phyloP scores from a whole-genome alignment of 148 eudicot species.

The Bassia scoparia region DNA sequence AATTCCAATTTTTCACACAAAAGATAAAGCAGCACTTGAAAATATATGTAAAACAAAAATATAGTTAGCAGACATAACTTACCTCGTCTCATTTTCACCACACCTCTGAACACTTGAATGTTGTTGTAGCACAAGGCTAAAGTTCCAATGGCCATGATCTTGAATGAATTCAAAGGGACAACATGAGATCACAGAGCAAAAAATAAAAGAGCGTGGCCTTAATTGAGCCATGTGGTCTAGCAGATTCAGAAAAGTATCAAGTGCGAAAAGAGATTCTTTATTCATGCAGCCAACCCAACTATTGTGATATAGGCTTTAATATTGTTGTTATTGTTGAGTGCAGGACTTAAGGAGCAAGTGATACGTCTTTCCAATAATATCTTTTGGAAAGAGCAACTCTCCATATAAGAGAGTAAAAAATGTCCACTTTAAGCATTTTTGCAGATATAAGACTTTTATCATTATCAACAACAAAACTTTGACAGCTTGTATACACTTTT shows the following conservation, averaged over 20 bases:
- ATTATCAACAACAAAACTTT: neutral
- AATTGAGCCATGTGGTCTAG: neutral
- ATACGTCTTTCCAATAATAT: neutral
- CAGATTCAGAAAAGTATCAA: neutral
- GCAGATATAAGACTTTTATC: neutral
- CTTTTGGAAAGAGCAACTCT: too few species aligned
- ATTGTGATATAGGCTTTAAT: neutral
- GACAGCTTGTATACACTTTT: neutral
- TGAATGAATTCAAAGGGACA: conserved; percentile 11
- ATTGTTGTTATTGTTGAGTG: neutral
- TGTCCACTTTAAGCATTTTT: neutral
- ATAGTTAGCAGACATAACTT: conserved; percentile 22
- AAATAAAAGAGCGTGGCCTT: neutral
- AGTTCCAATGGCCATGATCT: conserved; percentile 86
- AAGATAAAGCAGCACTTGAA: neutral
- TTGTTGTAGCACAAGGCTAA: conserved; percentile 90
- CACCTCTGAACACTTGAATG: conserved; percentile 83
- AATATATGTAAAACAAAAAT: neutral
- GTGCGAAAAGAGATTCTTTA: neutral
- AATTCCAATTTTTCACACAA: neutral
- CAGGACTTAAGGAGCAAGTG: neutral
- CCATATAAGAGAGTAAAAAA: neutral
- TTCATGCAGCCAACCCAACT: neutral
- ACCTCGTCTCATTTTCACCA: conserved; percentile 93
- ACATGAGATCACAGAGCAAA: conserved; percentile 11